phyloP scores from a whole-genome alignment of 768 basidiomycete genomes.

The Leucosporidium scottii region DNA sequence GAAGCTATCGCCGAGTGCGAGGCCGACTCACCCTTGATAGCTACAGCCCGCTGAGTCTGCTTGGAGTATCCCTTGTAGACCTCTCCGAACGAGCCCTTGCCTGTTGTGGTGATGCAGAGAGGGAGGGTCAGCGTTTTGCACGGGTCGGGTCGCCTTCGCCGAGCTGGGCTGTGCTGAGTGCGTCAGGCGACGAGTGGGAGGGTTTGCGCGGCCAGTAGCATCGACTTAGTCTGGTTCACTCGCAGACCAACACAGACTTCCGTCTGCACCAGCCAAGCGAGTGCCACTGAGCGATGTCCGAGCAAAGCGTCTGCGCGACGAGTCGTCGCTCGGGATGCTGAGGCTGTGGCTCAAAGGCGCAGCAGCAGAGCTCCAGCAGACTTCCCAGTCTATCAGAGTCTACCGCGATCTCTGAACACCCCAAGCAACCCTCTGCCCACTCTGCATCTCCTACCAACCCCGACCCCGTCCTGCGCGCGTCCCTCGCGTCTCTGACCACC shows the following conservation, averaged over 20 bases:
- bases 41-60: slow-evolving; percentile 89
- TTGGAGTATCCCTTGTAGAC: slow-evolving; percentile 99
- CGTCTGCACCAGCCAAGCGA: too few relatives aligned
- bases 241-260: too few relatives aligned
- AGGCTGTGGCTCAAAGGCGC: too few relatives aligned
- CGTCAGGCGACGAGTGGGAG: too few relatives aligned
- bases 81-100: slow-evolving; percentile 97
- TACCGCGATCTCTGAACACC: not conserved
- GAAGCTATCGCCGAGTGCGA: not conserved
- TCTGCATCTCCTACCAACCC: not conserved
- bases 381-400: not conserved
- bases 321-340: too few relatives aligned
- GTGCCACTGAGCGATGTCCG: too few relatives aligned
- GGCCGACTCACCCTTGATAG: slow-evolving; percentile 61
- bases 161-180: too few relatives aligned
- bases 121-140: slow-evolving; percentile 7
- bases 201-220: too few relatives aligned
- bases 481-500: not conserved
- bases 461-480: not conserved
- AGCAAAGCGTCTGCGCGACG: too few relatives aligned
- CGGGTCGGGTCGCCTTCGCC: too few relatives aligned
- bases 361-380: not conserved
- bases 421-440: not conserved
- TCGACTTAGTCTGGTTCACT: too few relatives aligned
- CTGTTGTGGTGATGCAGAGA: slow-evolving; percentile 45